Percentiles rank a stretch among this genome's conserved stretches.
Conservation (phyloP, 2,329 filamentous ascomycete genomes). For the Chaetomiaceae sp. region DNA sequence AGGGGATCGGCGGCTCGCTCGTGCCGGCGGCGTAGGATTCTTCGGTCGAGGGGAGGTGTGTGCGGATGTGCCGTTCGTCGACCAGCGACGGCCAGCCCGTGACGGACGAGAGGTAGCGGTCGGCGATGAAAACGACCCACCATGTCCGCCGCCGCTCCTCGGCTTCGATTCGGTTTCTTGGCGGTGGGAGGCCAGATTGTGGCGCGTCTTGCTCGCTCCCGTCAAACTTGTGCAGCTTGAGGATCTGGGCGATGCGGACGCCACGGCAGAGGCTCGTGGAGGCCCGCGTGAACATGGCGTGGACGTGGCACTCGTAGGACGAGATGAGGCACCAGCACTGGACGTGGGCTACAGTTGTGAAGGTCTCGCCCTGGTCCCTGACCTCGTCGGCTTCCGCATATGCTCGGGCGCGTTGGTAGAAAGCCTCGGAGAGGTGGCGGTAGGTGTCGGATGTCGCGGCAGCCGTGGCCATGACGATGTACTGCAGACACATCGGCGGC, state of each 20-base stretch:
- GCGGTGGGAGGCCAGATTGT: slow-evolving; percentile 51
- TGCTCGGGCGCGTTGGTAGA: slow-evolving; percentile 19
- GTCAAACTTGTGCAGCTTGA: slow-evolving; percentile 62
- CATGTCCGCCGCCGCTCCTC: slow-evolving; percentile 63
- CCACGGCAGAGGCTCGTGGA: slow-evolving; percentile 60
- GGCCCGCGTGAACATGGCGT: slow-evolving; percentile 61
- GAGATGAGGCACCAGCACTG: slow-evolving; percentile 57
- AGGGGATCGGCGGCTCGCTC: background rate
- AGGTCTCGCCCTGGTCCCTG: slow-evolving; percentile 15
- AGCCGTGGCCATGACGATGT: slow-evolving; percentile 19
- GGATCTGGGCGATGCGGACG: slow-evolving; percentile 55
- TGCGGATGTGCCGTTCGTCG: slow-evolving; percentile 55
- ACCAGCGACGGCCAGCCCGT: slow-evolving; percentile 65
- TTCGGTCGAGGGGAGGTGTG: slow-evolving; percentile 49
- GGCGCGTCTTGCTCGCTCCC: slow-evolving; percentile 55
- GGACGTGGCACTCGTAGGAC: slow-evolving; percentile 57
- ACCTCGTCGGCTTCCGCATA: slow-evolving; percentile 21
- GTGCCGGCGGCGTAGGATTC: slow-evolving; percentile 16
- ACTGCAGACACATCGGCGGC: slow-evolving; percentile 22
- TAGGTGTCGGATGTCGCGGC: slow-evolving; percentile 14
- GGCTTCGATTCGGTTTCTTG: slow-evolving; percentile 60
- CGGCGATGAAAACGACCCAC: slow-evolving; percentile 59
- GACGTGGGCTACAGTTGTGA: slow-evolving; percentile 53
- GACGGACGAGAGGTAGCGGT: slow-evolving; percentile 61
- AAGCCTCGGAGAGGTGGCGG: slow-evolving; percentile 12